A percentile compares a stretch with the other conserved stretches of the same genome.
These are phyloP conservation scores for Talaromyces albobiverticillius DNA, from an alignment of 2,329 filamentous ascomycete species.

Conservation along the genomic window DNA sequence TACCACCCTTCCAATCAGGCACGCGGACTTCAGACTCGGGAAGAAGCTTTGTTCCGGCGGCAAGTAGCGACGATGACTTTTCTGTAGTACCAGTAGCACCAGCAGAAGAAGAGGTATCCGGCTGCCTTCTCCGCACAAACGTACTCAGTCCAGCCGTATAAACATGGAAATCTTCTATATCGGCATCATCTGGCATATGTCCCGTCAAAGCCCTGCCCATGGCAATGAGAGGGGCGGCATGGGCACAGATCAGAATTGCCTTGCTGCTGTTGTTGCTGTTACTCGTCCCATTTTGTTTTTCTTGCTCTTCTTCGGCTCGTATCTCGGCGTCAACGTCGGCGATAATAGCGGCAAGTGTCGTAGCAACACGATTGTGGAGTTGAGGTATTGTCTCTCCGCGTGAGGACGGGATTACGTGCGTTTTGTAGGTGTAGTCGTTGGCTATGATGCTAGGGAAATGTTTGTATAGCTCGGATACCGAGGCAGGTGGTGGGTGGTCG, in stretches of 20 bases:
- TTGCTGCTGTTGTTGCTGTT: slow-evolving; percentile 45
- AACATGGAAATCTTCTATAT: slow-evolving; percentile 76
- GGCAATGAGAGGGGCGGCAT: slow-evolving; percentile 86
- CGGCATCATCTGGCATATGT: slow-evolving; percentile 66
- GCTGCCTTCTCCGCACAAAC: slow-evolving; percentile 52
- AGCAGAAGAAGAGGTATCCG: neutral
- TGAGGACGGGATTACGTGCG: slow-evolving; percentile 64
- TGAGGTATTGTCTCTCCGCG: slow-evolving; percentile 76
- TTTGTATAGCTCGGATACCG: slow-evolving; percentile 57
- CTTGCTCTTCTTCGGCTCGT: slow-evolving; percentile 30
- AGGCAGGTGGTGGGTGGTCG: slow-evolving; percentile 75
- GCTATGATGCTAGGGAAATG: slow-evolving; percentile 60
- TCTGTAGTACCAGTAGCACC: slow-evolving; percentile 20
- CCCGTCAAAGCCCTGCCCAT: slow-evolving; percentile 81
- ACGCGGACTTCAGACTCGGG: slow-evolving; percentile 20
- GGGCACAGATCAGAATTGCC: slow-evolving; percentile 76
- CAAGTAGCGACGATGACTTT: slow-evolving; percentile 19
- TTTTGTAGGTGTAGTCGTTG: slow-evolving; percentile 49
- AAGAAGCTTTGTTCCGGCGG: slow-evolving; percentile 28
- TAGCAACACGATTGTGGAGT: slow-evolving; percentile 76
- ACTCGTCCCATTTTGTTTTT: slow-evolving; percentile 17
- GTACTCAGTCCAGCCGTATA: slow-evolving; percentile 79
- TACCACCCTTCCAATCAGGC: slow-evolving; percentile 55
- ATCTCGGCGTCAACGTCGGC: slow-evolving; percentile 63
- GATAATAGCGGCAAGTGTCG: slow-evolving; percentile 68